phyloP scores from a whole-genome alignment of 176 grass and related monocot genomes.

The Lolium multiflorum region DNA sequence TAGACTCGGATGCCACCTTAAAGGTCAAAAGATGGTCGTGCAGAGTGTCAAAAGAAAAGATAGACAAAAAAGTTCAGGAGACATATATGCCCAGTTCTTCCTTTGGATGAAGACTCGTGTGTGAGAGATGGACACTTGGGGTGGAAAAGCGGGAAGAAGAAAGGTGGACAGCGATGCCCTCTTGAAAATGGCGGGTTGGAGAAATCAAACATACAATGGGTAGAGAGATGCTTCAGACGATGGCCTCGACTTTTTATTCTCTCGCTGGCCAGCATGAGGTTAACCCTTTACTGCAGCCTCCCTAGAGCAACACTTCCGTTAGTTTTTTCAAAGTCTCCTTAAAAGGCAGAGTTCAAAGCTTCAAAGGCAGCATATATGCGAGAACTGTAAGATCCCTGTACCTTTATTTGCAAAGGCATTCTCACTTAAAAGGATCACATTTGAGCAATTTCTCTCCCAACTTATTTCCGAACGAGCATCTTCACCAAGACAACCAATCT shows the following conservation, averaged over 20 bases:
- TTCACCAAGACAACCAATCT: too few species aligned
- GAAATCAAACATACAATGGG: background rate
- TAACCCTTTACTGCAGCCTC: background rate
- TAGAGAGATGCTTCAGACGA: background rate
- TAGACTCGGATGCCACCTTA: too few species aligned
- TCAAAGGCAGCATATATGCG: slow-evolving; percentile 31
- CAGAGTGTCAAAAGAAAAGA: too few species aligned
- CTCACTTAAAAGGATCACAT: background rate
- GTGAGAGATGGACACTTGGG: too few species aligned
- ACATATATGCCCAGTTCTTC: too few species aligned
- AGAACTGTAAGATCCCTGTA: slow-evolving; percentile 2
- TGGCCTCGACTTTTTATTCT: background rate
- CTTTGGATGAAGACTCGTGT: too few species aligned
- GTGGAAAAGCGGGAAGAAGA: too few species aligned
- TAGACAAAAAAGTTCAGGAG: too few species aligned
- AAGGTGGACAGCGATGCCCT: background rate
- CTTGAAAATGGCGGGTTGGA: background rate
- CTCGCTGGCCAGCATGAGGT: too few species aligned
- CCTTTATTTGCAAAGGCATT: background rate
- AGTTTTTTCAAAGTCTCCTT: background rate
- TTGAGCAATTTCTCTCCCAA: background rate
- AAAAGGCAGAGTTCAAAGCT: background rate
- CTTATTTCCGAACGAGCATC: background rate
- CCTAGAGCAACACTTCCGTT: background rate
- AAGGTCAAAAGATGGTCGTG: too few species aligned